phyloP scores from a whole-genome alignment of 139 green algal genomes.

The Penium margaritaceum region DNA sequence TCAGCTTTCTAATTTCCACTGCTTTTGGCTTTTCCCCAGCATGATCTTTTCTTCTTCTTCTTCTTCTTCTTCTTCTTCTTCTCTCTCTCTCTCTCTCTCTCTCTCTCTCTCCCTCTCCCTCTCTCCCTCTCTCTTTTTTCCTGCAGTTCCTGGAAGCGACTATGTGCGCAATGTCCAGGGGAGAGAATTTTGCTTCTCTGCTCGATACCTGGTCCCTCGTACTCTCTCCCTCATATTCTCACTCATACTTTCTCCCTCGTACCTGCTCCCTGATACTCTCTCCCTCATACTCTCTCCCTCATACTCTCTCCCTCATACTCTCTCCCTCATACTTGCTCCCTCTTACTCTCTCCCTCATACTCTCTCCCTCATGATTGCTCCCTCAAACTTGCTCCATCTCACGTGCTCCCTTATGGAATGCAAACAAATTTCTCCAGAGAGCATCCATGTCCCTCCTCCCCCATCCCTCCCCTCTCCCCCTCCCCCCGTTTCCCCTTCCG shows the following conservation, averaged over 20 bases:
- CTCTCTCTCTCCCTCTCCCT: background rate
- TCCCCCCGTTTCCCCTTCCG: background rate
- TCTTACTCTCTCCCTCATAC: background rate
- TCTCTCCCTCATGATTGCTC: background rate
- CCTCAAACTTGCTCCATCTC: background rate
- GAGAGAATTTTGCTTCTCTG: background rate
- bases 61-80: background rate
- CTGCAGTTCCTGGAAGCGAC: too few relatives aligned
- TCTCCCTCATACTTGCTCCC: background rate
- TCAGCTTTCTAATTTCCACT: too few relatives aligned
- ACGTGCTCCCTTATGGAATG: background rate
- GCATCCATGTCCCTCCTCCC: background rate
- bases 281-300: background rate
- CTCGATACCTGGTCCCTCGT: background rate
- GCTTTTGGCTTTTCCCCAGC: background rate
- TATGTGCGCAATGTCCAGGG: background rate
- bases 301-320: background rate
- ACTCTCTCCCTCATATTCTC: background rate
- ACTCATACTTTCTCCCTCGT: background rate
- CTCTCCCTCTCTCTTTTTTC: constrained; percentile 11
- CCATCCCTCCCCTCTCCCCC: constrained; percentile 10
- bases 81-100: background rate
- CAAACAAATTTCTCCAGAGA: background rate
- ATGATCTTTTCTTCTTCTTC: background rate
- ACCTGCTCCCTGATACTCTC: background rate